Base-by-base conservation (phyloP, 495 filamentous ascomycete species). In the Chaetomium tenue region DNA sequence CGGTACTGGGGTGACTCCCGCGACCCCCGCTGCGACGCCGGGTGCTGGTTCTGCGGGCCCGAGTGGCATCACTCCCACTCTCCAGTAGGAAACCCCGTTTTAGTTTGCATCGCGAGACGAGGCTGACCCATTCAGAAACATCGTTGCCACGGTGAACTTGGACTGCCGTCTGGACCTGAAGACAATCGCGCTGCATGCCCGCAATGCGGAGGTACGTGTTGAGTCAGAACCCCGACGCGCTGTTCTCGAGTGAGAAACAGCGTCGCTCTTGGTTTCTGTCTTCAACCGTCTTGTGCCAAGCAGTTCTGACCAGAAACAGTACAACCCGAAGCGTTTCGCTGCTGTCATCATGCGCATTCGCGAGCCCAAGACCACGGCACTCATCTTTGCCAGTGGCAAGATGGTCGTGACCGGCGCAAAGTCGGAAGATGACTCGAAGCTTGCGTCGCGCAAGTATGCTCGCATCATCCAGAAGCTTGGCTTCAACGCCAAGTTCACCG, bases 321-420 rank as follows among this genome's bases (percentile, higher is more conserved):
- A 70, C 70, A 70, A 71, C 59, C 73, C 75, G 40, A 87, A 98
- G 94, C 94, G 94, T 90, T 98, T 98, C 75, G 94, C 94, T 60
- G 94, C 94, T 75, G 94, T 98, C 63, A 98, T 98, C 81, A 98
- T 98, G 95, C 91, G 94, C 79, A 98, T 98, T 72, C 95, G 94
- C 71, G 94, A 98, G 69, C 94, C 94, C 26, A 98, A 98, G 83
- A 98, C 94, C 2, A 98, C 94, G 12, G 94, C 94, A 1, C 80
- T 98, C 47, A 97, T 98, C 83, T 98, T 98, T 74, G 94, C 94
- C 20, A 93, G 90, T 0, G 94, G 94, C 79, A 98, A 98, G 87
- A 98, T 98, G 94, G 94, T 98, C 50, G 94, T 98, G 39, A 98
- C 94, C 40, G 94, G 94, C 79, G 94, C 95, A 60, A 98, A 98